Percentiles rank a stretch among this genome's conserved stretches.
These are phyloP conservation scores for Phytophthora sp. DNA, from an alignment of 352 stramenopile species.

Conservation along the genomic window DNA sequence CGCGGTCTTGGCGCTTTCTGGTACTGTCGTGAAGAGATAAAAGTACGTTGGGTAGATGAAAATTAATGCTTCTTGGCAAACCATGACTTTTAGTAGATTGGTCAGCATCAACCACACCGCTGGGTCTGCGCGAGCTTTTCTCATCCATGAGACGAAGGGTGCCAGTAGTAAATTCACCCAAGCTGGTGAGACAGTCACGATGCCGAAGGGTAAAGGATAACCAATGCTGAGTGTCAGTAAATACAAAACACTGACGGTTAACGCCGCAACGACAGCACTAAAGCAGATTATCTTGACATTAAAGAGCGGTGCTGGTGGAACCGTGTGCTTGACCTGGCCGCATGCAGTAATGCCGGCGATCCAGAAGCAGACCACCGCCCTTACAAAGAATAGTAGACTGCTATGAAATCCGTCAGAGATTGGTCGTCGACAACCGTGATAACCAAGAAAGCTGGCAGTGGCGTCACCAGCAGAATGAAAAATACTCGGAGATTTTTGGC, in stretches of 20 bases:
- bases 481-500: not conserved
- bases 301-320: not conserved
- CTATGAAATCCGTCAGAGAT: not conserved
- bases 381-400: slow-evolving; percentile 4
- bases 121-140: not conserved
- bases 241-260: not conserved
- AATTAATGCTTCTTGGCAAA: slow-evolving; percentile 4
- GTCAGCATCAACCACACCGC: not conserved
- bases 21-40: slow-evolving; percentile 20
- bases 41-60: slow-evolving; percentile 33
- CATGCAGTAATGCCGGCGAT: not conserved
- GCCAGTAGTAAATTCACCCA: not conserved
- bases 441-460: not conserved
- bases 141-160: not conserved
- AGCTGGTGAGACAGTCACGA: slow-evolving; percentile 9
- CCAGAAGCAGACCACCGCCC: slow-evolving; percentile 7
- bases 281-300: not conserved
- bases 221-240: slow-evolving; percentile 16
- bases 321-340: slow-evolving; percentile 7
- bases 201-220: slow-evolving; percentile 38
- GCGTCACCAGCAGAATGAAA: not conserved
- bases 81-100: slow-evolving; percentile 4
- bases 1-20: not conserved
- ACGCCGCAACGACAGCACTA: not conserved
- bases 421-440: not conserved